phyloP scores from a whole-genome alignment of 106 monocot genomes.

The Acorus gramineus region DNA sequence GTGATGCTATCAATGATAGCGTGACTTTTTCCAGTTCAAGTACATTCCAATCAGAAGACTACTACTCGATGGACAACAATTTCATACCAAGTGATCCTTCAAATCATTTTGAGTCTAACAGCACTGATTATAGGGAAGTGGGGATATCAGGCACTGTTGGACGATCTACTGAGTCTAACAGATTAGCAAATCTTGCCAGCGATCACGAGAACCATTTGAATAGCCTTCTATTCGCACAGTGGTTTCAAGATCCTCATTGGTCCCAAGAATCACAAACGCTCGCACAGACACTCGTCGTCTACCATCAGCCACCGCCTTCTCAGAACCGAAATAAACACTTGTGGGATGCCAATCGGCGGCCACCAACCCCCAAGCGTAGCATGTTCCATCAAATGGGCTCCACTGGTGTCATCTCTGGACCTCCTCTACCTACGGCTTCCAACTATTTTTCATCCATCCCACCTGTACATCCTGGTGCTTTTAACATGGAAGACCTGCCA shows the following conservation, averaged over 20 bases:
- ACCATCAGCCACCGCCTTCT: constrained; percentile 15
- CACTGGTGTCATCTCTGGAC: constrained; percentile 29
- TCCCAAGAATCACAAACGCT: background rate
- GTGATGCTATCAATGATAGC: background rate
- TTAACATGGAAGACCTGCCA: constrained; percentile 33
- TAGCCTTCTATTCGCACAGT: constrained; percentile 43
- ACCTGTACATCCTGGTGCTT: constrained; percentile 20
- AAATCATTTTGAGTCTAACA: background rate
- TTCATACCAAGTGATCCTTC: too few species aligned
- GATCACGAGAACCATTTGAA: constrained; percentile 25
- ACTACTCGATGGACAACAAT: too few species aligned
- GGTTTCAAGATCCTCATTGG: constrained; percentile 13
- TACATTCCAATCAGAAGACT: background rate
- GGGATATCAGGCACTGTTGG: background rate
- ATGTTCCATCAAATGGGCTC: constrained; percentile 20
- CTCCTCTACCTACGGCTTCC: constrained; percentile 28
- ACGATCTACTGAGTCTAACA: background rate
- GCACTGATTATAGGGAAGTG: background rate
- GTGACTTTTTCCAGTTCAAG: background rate
- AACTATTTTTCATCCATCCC: constrained; percentile 12
- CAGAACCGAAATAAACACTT: constrained; percentile 16
- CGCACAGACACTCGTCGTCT: background rate
- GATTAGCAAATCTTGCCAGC: constrained; percentile 40
- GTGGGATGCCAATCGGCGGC: constrained; percentile 18
- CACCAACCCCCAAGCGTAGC: background rate